Conservation (phyloP, 2,329 filamentous ascomycete genomes). For the Botryotinia convoluta region DNA sequence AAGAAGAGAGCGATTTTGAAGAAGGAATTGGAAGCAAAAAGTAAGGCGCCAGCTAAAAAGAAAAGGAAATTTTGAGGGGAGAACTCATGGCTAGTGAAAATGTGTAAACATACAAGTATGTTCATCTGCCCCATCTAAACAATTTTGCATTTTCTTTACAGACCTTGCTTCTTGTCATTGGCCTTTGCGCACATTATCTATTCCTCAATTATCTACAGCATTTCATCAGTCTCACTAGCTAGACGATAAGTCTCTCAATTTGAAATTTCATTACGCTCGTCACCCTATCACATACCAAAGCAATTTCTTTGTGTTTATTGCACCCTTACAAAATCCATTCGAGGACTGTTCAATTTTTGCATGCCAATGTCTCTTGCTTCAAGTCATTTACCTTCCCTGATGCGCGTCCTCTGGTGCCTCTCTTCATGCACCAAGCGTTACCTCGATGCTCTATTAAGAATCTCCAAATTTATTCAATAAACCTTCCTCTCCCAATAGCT, state of each 20-base stretch:
- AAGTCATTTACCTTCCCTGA: background rate
- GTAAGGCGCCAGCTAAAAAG: conserved; percentile 37
- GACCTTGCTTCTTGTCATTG: background rate
- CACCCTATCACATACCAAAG: background rate
- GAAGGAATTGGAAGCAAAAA: conserved; percentile 37
- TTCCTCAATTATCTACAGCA: background rate
- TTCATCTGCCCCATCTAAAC: background rate
- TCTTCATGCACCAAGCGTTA: background rate
- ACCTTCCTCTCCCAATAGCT: background rate
- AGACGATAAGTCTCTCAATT: background rate
- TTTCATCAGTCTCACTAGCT: background rate
- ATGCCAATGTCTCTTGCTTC: background rate
- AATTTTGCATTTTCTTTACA: background rate
- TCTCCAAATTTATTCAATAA: background rate
- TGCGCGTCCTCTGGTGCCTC: background rate
- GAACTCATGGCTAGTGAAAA: background rate
- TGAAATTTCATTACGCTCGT: conserved; percentile 1
- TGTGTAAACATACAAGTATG: conserved; percentile 7
- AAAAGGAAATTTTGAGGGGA: conserved; percentile 38
- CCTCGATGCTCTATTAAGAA: background rate
- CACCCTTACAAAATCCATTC: background rate
- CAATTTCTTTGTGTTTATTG: background rate
- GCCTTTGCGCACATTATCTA: background rate
- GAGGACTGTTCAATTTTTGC: background rate
- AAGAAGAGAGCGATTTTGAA: conserved; percentile 35